phyloP scores from a whole-genome alignment of 129 eudicot genomes.

The Saposhnikovia divaricata region DNA sequence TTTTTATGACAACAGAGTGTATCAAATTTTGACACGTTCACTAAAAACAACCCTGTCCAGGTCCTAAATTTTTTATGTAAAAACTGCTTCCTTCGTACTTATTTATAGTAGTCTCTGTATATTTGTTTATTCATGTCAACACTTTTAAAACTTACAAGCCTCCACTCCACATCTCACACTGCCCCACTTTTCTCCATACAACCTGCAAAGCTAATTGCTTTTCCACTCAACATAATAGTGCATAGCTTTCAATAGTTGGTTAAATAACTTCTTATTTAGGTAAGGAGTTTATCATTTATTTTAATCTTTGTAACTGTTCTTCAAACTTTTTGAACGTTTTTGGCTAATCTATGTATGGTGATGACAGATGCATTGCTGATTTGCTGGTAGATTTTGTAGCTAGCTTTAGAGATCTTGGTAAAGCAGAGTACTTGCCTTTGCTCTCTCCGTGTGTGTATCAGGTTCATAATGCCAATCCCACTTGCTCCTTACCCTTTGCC shows the following conservation, averaged over 20 bases:
- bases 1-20: neutral
- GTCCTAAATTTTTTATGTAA: no score
- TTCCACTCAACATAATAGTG: neutral
- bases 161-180: neutral
- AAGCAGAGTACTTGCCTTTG: neutral
- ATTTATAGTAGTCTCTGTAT: neutral
- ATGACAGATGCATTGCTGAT: conserved; percentile 2
- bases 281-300: neutral
- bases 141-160: neutral
- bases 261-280: neutral
- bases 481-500: conserved; percentile 78
- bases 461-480: conserved; percentile 59
- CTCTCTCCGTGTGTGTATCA: neutral
- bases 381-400: neutral
- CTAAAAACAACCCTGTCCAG: no score
- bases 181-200: neutral
- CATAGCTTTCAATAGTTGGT: neutral
- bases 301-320: neutral
- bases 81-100: neutral
- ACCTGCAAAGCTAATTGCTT: neutral
- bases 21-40: neutral
- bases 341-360: neutral
- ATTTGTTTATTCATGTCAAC: neutral
- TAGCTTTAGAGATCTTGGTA: neutral
- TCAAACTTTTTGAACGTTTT: neutral